A percentile compares a stretch with the other conserved stretches of the same genome.
Evolutionary conservation across 768 basidiomycete genomes (phyloP).

Genomic region (Paxillus involutus): DNA sequence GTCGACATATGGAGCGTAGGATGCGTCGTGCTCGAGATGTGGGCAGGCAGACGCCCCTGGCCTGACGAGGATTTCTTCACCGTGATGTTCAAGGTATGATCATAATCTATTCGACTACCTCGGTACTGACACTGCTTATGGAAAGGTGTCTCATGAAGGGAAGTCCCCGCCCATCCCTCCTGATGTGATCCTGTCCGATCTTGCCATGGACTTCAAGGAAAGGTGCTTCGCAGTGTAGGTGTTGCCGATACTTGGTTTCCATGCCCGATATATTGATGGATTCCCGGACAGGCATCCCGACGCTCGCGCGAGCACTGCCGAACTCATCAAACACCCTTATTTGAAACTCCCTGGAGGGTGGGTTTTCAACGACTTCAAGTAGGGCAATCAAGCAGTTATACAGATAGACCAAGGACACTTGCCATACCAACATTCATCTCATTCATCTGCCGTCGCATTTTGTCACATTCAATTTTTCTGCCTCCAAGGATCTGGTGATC

Average conservation of each 20-base stretch:
- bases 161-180: constrained; percentile 88
- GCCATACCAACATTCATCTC: constrained; percentile 19
- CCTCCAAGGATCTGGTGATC: constrained; percentile 12
- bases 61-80: constrained; percentile 84
- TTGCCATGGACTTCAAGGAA: constrained; percentile 82
- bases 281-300: constrained; percentile 66
- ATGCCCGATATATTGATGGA: constrained; percentile 1
- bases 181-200: constrained; percentile 70
- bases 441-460: constrained; percentile 26
- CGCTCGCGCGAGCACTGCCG: constrained; percentile 75
- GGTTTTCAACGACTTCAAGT: constrained; percentile 62
- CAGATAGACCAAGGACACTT: constrained; percentile 15
- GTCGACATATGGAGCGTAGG: constrained; percentile 99
- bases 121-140: not conserved
- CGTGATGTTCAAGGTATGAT: constrained; percentile 88
- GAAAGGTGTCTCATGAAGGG: constrained; percentile 80
- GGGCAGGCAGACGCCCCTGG: constrained; percentile 97
- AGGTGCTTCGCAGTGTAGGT: constrained; percentile 89
- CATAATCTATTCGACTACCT: not conserved
- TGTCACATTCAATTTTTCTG: constrained; percentile 20
- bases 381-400: not conserved
- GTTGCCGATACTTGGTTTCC: not conserved
- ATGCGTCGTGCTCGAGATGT: constrained; percentile 99
- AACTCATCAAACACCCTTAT: constrained; percentile 80
- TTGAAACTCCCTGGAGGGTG: constrained; percentile 70